Conservation (phyloP, 225 moss, liverwort and hornwort genomes). For the Neckera pumila region DNA sequence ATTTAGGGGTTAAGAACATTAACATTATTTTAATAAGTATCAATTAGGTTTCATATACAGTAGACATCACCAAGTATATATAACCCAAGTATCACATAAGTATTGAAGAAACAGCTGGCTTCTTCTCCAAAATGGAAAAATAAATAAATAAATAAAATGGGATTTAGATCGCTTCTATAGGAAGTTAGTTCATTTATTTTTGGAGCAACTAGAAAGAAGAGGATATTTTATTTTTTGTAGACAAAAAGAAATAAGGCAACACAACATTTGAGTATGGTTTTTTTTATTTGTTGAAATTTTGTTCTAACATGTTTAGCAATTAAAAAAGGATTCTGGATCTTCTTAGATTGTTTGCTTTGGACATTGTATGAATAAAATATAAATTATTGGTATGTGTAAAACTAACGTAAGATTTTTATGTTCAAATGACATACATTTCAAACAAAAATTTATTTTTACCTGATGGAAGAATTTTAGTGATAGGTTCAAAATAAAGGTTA, state of each 20-base stretch:
- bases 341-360: fast-evolving
- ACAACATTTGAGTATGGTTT: fast-evolving
- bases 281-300: neutral
- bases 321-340: neutral
- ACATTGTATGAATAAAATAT: neutral
- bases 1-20: too few relatives aligned
- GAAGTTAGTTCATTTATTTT: too few relatives aligned
- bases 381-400: neutral
- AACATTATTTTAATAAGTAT: too few relatives aligned
- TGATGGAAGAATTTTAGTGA: fast-evolving
- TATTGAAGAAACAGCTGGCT: too few relatives aligned
- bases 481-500: neutral
- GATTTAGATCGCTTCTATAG: neutral
- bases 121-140: too few relatives aligned
- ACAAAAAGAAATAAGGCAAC: neutral
- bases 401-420: fast-evolving
- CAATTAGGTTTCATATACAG: too few relatives aligned
- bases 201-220: neutral
- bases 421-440: neutral
- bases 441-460: neutral
- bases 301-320: neutral
- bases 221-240: neutral
- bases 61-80: too few relatives aligned
- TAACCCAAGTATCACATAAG: too few relatives aligned
- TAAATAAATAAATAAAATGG: too few relatives aligned